phyloP scores from a whole-genome alignment of 1,139 yeast genomes.

The Geotrichum aggregatum region DNA sequence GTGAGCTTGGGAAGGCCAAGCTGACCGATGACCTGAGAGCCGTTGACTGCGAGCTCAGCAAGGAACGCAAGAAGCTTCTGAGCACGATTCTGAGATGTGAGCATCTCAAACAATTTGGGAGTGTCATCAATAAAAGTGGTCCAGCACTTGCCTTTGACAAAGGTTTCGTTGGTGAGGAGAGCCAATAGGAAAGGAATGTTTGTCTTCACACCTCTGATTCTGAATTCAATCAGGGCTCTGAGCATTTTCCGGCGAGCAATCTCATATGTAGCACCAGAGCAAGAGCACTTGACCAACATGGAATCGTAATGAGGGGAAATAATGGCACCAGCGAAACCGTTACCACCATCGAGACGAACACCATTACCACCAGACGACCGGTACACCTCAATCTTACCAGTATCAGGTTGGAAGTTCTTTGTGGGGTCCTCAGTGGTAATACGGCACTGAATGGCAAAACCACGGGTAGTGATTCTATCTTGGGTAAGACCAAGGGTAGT shows the following conservation, averaged over 20 bases:
- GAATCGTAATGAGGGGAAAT: conserved; percentile 98
- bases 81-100: conserved; percentile 93
- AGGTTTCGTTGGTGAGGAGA: conserved; percentile 83
- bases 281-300: conserved; percentile 95
- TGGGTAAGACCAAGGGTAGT: conserved; percentile 88
- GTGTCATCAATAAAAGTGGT: conserved; percentile 98
- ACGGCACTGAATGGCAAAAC: conserved; percentile 98
- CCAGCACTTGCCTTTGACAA: conserved; percentile 88
- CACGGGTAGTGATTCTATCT: conserved; percentile 91
- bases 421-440: conserved; percentile 98
- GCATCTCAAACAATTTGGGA: conserved; percentile 92
- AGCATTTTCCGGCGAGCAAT: conserved; percentile 96
- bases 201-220: conserved; percentile 98
- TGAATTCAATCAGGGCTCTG: conserved; percentile 91
- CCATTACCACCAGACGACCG: conserved; percentile 99
- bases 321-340: conserved; percentile 97
- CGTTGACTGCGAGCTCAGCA: conserved; percentile 92
- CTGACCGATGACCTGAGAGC: conserved; percentile 93
- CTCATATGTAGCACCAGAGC: conserved; percentile 94
- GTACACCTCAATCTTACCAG: conserved; percentile 97
- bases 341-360: conserved; percentile 97
- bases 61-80: conserved; percentile 83
- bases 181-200: conserved; percentile 94
- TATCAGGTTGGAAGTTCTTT: conserved; percentile 95
- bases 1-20: conserved; percentile 80